These are phyloP conservation scores for Picea glauca DNA, from an alignment of 75 land plant species.

Conservation along the genomic window DNA sequence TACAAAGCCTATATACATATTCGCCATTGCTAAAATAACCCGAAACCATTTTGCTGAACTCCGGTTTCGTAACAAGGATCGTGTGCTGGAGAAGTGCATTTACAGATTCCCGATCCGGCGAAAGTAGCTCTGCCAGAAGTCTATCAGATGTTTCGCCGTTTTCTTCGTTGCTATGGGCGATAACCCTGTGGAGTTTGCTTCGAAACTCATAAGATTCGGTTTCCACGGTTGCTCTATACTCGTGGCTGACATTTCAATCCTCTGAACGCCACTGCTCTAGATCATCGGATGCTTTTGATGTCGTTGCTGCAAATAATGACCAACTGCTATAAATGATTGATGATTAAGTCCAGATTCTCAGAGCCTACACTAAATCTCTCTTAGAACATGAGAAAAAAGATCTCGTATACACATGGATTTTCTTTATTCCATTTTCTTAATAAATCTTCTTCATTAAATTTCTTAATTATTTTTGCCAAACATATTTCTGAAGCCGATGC, in stretches of 20 bases:
- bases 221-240: constrained; percentile 43
- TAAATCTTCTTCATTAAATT: too few species aligned
- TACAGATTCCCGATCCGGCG: constrained; percentile 35
- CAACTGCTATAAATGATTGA: too few species aligned
- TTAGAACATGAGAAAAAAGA: too few species aligned
- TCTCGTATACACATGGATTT: too few species aligned
- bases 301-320: neutral
- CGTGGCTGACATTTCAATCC: constrained; percentile 17
- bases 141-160: constrained; percentile 14
- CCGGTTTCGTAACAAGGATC: neutral
- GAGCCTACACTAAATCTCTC: too few species aligned
- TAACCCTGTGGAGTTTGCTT: constrained; percentile 27
- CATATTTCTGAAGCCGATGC: too few species aligned
- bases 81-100: constrained; percentile 9
- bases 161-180: neutral
- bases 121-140: constrained; percentile 38
- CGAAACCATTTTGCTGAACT: constrained; percentile 8
- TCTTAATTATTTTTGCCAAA: too few species aligned
- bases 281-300: neutral
- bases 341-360: too few species aligned
- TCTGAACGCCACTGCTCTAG: neutral
- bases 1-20: constrained; percentile 36
- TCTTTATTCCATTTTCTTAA: too few species aligned
- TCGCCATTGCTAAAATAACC: constrained; percentile 39
- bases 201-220: constrained; percentile 55